Base-by-base conservation (phyloP, 768 basidiomycete species). In the Gyrodon lividus region DNA sequence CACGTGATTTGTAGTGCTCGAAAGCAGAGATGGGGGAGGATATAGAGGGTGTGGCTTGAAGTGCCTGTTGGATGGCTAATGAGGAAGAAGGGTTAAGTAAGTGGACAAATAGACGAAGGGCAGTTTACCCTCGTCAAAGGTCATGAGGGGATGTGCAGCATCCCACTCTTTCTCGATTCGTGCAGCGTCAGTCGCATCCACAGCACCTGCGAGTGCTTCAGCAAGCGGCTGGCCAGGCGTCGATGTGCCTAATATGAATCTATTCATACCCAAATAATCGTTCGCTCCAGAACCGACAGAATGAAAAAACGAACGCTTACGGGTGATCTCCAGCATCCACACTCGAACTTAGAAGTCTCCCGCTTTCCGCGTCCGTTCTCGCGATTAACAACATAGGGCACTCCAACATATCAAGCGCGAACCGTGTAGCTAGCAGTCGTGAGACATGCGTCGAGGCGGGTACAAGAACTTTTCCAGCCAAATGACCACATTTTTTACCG, bases 401-500 rank as follows among this genome's bases (percentile, higher is more conserved):
- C 65, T 90, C 87, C 62, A 97, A 77, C 52, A 98, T 76, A 68
- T 98, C 95, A 52, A 92, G 80, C 72, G 96, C 92, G 74, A 95
- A 92, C 17, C 93, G 85, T 24, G 92, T 78, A 10, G 94, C 82
- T 56, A 92, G 74, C 46, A 98, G 82, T 23, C 95, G 84, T 19
- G 89, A 87, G 54, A 91, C 74, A 62, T 95, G 93, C 13, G 91
- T 87, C 16, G 88, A 88, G 9, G 89, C 84, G 12, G 95, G 95
- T 3, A 97, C 94, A 49, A 98, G 79, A 22, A 96, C 92, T 70
- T 97, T 96, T 46, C 93, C 93, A 13, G 86, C 87, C 62, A 94
- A 76, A 74, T 94, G 92, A 23, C 92, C 91, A 66, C 92, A 92
- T 81, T 97, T 95, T 74, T 97, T 97, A 23, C 91, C 91, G 26